These are phyloP conservation scores for Mycosphaerella sp. DNA, from an alignment of 2,329 filamentous ascomycete species.

Conservation along the genomic window DNA sequence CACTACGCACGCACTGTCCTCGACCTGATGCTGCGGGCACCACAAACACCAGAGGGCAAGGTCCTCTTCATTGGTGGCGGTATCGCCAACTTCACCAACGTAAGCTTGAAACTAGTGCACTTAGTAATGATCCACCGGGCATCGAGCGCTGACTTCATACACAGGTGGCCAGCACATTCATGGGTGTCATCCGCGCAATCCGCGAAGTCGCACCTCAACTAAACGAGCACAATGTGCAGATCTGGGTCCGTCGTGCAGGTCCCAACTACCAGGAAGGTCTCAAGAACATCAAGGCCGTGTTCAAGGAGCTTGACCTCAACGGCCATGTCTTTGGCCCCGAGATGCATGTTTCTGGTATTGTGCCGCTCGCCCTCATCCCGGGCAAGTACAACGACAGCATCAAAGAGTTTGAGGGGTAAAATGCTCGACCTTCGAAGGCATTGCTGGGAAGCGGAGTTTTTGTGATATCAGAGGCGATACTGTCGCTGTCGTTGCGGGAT, in stretches of 20 bases:
- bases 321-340: conserved; percentile 85
- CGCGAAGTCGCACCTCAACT: conserved; percentile 80
- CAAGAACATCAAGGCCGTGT: conserved; percentile 98
- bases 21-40: conserved; percentile 93
- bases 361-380: conserved; percentile 71
- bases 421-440: not conserved
- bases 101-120: conserved; percentile 26
- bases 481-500: not conserved
- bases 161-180: conserved; percentile 86
- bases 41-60: conserved; percentile 81
- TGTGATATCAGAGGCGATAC: not conserved
- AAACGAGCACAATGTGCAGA: conserved; percentile 94
- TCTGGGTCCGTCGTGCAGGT: conserved; percentile 86
- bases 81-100: conserved; percentile 99
- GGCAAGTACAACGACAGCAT: conserved; percentile 54
- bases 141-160: conserved; percentile 13
- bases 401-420: conserved; percentile 54
- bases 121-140: conserved; percentile 1
- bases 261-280: conserved; percentile 99
- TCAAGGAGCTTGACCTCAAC: conserved; percentile 85
- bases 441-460: conserved; percentile 1
- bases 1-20: conserved; percentile 97
- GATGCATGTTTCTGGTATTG: conserved; percentile 90
- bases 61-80: conserved; percentile 99
- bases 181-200: conserved; percentile 96